Evolutionary conservation across 164 flowering plant genomes (phyloP).

Genomic region (Vitis amurensis): DNA sequence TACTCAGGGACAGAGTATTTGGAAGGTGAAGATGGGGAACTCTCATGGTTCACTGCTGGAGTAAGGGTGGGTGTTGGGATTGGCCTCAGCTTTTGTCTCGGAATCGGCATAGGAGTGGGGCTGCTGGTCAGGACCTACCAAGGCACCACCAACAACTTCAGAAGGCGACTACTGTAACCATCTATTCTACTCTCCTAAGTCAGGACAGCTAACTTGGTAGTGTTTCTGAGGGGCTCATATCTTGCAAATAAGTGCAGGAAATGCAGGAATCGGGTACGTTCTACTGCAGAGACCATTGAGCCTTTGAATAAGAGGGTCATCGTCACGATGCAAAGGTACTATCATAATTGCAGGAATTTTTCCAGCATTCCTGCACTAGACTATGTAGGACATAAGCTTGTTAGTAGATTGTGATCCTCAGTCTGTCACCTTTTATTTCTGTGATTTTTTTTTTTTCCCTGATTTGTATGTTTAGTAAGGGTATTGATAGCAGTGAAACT

Average conservation of each 20-base stretch:
- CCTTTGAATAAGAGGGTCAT: not conserved
- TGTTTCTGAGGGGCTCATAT: not conserved
- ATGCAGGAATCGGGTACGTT: too few species aligned
- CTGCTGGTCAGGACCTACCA: constrained; percentile 52
- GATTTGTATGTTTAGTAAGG: too few species aligned
- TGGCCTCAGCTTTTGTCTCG: constrained; percentile 53
- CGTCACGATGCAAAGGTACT: not conserved
- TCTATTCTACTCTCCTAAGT: not conserved
- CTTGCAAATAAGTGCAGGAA: too few species aligned
- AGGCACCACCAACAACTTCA: constrained; percentile 47
- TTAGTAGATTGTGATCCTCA: too few species aligned
- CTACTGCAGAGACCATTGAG: too few species aligned
- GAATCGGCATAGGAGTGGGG: constrained; percentile 59
- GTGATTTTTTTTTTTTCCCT: too few species aligned
- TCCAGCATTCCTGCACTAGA: too few species aligned
- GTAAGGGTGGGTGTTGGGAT: constrained; percentile 71
- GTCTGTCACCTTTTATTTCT: too few species aligned
- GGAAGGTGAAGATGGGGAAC: constrained; percentile 60
- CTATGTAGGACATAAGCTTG: too few species aligned
- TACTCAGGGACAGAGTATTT: constrained; percentile 26
- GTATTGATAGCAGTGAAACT: too few species aligned
- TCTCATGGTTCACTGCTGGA: constrained; percentile 64
- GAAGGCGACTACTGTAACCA: constrained; percentile 33
- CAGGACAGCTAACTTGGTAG: constrained; percentile 4
- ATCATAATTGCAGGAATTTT: too few species aligned